A percentile compares a stretch with the other conserved stretches of the same genome.
phyloP scores from a whole-genome alignment of 1,284 basidiomycete species.

The Schizophyllum commune region DNA sequence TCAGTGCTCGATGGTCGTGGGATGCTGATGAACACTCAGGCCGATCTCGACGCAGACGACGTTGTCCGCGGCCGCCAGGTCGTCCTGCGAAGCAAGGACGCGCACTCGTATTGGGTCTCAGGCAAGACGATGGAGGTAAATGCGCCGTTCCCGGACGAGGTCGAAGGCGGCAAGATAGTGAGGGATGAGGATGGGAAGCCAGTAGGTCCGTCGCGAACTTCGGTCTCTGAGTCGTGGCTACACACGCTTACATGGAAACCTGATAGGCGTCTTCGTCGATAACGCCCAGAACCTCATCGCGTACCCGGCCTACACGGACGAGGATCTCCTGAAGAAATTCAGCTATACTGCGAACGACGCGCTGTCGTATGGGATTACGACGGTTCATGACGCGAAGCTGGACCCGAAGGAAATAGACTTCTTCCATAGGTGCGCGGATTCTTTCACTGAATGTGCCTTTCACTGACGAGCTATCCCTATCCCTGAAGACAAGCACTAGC shows the following conservation, averaged over 20 bases:
- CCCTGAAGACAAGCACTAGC: conserved; percentile 47
- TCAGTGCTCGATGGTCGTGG: not conserved
- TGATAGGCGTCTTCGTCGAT: conserved; percentile 60
- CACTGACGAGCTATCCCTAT: conserved; percentile 1
- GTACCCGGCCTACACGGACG: conserved; percentile 57
- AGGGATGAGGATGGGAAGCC: conserved; percentile 64
- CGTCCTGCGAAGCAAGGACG: conserved; percentile 78
- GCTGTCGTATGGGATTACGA: conserved; percentile 64
- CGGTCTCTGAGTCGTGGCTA: not conserved
- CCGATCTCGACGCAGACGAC: conserved; percentile 65
- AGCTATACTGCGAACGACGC: conserved; percentile 59
- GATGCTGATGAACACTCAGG: conserved; percentile 30
- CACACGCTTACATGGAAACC: not conserved
- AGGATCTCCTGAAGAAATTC: conserved; percentile 58
- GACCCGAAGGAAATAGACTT: conserved; percentile 63
- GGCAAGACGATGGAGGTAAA: conserved; percentile 48
- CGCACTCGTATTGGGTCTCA: conserved; percentile 86
- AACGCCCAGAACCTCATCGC: conserved; percentile 63
- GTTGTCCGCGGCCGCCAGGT: conserved; percentile 65
- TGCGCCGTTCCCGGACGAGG: conserved; percentile 48
- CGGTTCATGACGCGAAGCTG: conserved; percentile 79
- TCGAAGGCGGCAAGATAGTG: conserved; percentile 79
- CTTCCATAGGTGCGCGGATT: conserved; percentile 49
- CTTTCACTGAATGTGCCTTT: conserved; percentile 1
- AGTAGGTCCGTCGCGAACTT: conserved; percentile 43